Evolutionary conservation across 108 stramenopile species (phyloP).

Genomic region (Poteriospumella lacustris): DNA sequence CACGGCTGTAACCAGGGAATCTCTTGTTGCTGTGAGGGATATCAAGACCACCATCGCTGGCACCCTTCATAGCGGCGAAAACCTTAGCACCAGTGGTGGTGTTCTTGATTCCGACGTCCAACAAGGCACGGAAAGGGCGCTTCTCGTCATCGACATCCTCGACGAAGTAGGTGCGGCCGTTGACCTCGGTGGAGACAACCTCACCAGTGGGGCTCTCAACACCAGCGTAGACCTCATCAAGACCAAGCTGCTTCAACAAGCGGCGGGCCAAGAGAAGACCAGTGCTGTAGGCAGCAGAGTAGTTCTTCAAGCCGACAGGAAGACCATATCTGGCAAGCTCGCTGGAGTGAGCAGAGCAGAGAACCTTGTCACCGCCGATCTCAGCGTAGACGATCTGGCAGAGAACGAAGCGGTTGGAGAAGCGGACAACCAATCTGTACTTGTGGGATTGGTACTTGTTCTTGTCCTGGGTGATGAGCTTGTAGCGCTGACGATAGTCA

Average conservation of each 20-base stretch:
- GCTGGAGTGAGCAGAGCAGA: conserved; percentile 72
- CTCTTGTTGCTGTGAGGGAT: conserved; percentile 95
- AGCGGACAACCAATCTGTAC: conserved; percentile 94
- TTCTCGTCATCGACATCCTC: conserved; percentile 97
- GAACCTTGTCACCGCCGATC: conserved; percentile 89
- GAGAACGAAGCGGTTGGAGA: conserved; percentile 82
- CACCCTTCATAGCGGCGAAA: conserved; percentile 84
- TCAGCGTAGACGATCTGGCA: conserved; percentile 91
- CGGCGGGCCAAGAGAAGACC: conserved; percentile 91
- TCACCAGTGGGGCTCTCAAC: conserved; percentile 51
- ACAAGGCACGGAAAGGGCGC: conserved; percentile 87
- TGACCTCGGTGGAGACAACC: conserved; percentile 70
- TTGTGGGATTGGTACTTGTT: conserved; percentile 99
- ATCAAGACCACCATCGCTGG: conserved; percentile 94
- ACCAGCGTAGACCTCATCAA: conserved; percentile 79
- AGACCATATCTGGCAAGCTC: conserved; percentile 92
- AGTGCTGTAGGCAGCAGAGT: conserved; percentile 99
- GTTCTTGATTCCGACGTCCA: conserved; percentile 90
- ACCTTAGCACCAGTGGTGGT: conserved; percentile 81
- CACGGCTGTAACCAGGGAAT: conserved; percentile 97
- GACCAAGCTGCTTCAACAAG: conserved; percentile 86
- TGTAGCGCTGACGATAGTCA: conserved; percentile 98
- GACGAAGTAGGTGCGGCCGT: conserved; percentile 80
- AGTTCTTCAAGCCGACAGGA: conserved; percentile 93
- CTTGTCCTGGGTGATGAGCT: conserved; percentile 91